These are phyloP conservation scores for Euphorbia pulcherrima DNA, from an alignment of 345 rosid species.

Conservation along the genomic window DNA sequence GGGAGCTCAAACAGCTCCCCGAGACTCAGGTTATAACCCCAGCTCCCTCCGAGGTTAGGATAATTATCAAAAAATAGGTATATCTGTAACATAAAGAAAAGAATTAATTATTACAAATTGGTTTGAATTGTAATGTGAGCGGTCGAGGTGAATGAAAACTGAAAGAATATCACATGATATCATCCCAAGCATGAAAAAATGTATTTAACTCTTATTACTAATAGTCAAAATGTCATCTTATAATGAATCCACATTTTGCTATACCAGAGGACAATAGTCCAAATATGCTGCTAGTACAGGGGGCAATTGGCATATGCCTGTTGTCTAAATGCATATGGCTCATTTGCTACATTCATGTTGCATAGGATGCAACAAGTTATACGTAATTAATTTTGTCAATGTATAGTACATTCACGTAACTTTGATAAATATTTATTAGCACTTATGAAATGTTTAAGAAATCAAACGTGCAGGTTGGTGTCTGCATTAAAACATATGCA, in stretches of 20 bases:
- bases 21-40: too few species aligned
- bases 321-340: not conserved
- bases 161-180: not conserved
- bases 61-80: too few species aligned
- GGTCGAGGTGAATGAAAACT: not conserved
- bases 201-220: not conserved
- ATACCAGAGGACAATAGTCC: not conserved
- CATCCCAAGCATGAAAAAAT: not conserved
- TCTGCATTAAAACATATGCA: too few species aligned
- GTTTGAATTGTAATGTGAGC: not conserved
- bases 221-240: not conserved
- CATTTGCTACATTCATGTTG: not conserved
- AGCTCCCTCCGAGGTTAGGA: too few species aligned
- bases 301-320: not conserved
- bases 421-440: not conserved
- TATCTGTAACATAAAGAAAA: not conserved
- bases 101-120: not conserved
- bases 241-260: not conserved
- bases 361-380: not conserved
- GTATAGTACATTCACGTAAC: not conserved
- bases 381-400: not conserved
- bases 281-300: not conserved
- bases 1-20: too few species aligned
- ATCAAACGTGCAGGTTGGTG: not conserved
- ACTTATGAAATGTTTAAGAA: not conserved